Base-by-base conservation (phyloP, 75 land plant species). In the Pseudotsuga menziesii region DNA sequence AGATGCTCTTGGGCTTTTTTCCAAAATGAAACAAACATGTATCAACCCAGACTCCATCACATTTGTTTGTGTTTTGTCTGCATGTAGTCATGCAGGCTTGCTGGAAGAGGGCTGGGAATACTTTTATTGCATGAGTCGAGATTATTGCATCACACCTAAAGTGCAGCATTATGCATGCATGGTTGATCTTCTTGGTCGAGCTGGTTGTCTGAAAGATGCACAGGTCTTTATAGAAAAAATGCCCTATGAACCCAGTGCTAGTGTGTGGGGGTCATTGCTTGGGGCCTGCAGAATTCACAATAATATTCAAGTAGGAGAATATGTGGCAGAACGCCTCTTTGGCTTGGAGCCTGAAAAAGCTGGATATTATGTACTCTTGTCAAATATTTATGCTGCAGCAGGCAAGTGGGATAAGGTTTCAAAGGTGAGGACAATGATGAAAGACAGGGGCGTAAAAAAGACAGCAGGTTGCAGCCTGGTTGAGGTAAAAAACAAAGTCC, bases 1-100 rank as follows among this genome's bases (percentile, higher is more conserved):
- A 14, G 88, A 85, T 35, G 89, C 92, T 66, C 75, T 90, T 15
- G 48, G 75, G 14, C 19, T 88, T 77, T 87, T 90, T 67, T 27
- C 56, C 11, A 36, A 78, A 80, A 87, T 90, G 92, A 77, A 74
- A 44, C 66, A 36, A 25, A 59, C 15, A 3, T 77, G 85, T 22
- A 60, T 87, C 14, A 36, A 32, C 29, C 82, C 69, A n/a, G 61
- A 75, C 56, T 35, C 22, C 27, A 39, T 61, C 20, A 76, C 74
- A 19, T 64, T 62, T 5, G 35, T 59, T 17, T 52, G 56, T 56
- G 56, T 75, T 16, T 73, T 80, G 20, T 20, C 20, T 19, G 82
- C 82, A 20, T 76, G 79, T 27, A 59, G 61, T n/a, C 61, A 59
- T 17, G 20, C 61, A 19, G 61, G 61, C 4, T n/a, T 59, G 4